Evolutionary conservation across 73 alveolate species (phyloP), one percentile per base, ranked within the genome.

Genomic region (Paramecium biaurelia): DNA sequence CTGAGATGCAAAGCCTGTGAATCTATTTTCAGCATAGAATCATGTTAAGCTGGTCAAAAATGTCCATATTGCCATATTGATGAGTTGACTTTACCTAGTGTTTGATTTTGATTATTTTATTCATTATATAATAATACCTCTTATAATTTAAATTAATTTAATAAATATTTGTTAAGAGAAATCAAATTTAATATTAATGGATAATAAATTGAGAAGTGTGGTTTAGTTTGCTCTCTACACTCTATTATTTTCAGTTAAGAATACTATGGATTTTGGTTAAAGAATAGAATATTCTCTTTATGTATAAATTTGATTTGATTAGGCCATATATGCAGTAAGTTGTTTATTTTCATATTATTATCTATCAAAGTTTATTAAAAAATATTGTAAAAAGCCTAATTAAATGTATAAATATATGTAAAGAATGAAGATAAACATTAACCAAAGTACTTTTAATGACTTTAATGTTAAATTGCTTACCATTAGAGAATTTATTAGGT

Each of bases 1-100:
- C 59, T 70, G 9, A 28, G 41, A 10, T 70, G 86, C n/a, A 70
- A 32, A 5, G 86, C 86, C 9, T 74, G 87, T 37, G 87, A 74
- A 74, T 37, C 67, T 14, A 5, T 14, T 32, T 74, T 74, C 24
- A 37, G 67, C 9, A 4, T 4, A 21, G 37, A 14, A 37, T 35
- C 35, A 41, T 10, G 45, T 10, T 21, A 74, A 41, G 59, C 18
- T 12, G 45, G 28, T n/a, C 12, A 74, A 34, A 10, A 34, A 11
- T 74, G 67, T 15, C 63, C 63, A 41, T 28, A 15, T 74, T 74
- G 87, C 15, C 20, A 74, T 32, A 10, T 34, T n/a, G 87, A 74
- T 28, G 9, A 15, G 10, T 74, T 34, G 28, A 74, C 34, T 74
- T 15, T 74, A 34, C 34, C 34, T 53, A 3, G 30, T 1, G 30